phyloP scores from a whole-genome alignment of 2,329 filamentous ascomycete genomes.

The Harringtonia lauricola region DNA sequence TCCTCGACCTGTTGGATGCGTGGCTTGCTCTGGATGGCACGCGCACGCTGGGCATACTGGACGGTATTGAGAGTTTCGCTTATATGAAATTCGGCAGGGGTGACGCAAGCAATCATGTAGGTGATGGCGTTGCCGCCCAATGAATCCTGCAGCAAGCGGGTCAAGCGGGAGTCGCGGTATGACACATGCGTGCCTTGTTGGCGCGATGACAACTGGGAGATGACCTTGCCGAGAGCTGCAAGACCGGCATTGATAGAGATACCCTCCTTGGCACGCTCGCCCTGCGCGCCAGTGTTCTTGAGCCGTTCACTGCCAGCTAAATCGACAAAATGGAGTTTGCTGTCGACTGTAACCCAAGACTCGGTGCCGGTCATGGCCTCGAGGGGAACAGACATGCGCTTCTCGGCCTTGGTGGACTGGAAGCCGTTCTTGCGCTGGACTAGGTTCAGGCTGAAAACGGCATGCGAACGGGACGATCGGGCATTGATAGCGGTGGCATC shows the following conservation, averaged over 20 bases:
- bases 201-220: slow-evolving; percentile 90
- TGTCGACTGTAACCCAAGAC: slow-evolving; percentile 75
- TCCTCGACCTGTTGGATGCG: slow-evolving; percentile 92
- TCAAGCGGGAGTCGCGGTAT: slow-evolving; percentile 96
- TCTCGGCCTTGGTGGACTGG: slow-evolving; percentile 50
- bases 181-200: slow-evolving; percentile 84
- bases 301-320: slow-evolving; percentile 90
- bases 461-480: slow-evolving; percentile 93
- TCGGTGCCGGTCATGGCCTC: slow-evolving; percentile 66
- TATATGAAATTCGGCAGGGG: slow-evolving; percentile 89
- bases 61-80: slow-evolving; percentile 97
- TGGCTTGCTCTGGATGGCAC: slow-evolving; percentile 94
- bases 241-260: slow-evolving; percentile 97
- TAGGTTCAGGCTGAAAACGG: slow-evolving; percentile 91
- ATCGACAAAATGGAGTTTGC: slow-evolving; percentile 98
- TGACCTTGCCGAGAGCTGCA: slow-evolving; percentile 92
- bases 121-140: slow-evolving; percentile 95
- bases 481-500: slow-evolving; percentile 96
- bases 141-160: slow-evolving; percentile 88
- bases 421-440: slow-evolving; percentile 66
- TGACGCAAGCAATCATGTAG: slow-evolving; percentile 99
- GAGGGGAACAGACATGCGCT: slow-evolving; percentile 75
- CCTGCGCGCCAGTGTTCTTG: slow-evolving; percentile 94
- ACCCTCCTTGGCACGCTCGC: slow-evolving; percentile 87
- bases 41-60: slow-evolving; percentile 90